These are phyloP conservation scores for Collybia sordida DNA, from an alignment of 768 basidiomycete genomes.

Conservation along the genomic window DNA sequence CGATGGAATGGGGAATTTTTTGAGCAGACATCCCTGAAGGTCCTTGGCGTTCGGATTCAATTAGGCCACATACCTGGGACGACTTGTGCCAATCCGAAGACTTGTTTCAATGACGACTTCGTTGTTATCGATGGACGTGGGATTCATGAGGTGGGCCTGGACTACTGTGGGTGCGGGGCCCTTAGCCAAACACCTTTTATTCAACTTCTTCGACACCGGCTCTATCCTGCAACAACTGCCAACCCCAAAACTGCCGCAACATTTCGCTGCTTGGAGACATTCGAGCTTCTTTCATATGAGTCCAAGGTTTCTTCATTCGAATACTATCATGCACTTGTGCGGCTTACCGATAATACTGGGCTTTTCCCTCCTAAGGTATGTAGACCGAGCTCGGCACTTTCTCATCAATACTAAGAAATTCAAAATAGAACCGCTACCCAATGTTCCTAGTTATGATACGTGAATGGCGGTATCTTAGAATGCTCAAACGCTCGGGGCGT, in stretches of 20 bases:
- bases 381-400: not conserved
- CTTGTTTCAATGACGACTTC: constrained; percentile 3
- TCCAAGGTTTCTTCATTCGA: constrained; percentile 19
- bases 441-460: constrained; percentile 16
- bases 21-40: not conserved
- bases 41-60: not conserved
- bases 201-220: constrained; percentile 16
- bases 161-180: constrained; percentile 21
- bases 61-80: constrained; percentile 9
- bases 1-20: constrained; percentile 9
- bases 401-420: not conserved
- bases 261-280: constrained; percentile 11
- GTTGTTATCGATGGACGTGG: constrained; percentile 19
- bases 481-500: constrained; percentile 17
- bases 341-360: constrained; percentile 12
- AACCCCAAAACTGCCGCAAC: constrained; percentile 18
- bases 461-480: constrained; percentile 17
- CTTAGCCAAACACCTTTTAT: constrained; percentile 6
- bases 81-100: constrained; percentile 22
- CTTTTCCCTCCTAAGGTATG: not conserved
- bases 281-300: constrained; percentile 18
- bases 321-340: constrained; percentile 14
- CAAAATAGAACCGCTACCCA: constrained; percentile 17
- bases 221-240: constrained; percentile 19
- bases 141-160: constrained; percentile 16